Evolutionary conservation across 2,329 filamentous ascomycete species (phyloP), one percentile per base, ranked within the genome.

Genomic region (Diatrype stigma): DNA sequence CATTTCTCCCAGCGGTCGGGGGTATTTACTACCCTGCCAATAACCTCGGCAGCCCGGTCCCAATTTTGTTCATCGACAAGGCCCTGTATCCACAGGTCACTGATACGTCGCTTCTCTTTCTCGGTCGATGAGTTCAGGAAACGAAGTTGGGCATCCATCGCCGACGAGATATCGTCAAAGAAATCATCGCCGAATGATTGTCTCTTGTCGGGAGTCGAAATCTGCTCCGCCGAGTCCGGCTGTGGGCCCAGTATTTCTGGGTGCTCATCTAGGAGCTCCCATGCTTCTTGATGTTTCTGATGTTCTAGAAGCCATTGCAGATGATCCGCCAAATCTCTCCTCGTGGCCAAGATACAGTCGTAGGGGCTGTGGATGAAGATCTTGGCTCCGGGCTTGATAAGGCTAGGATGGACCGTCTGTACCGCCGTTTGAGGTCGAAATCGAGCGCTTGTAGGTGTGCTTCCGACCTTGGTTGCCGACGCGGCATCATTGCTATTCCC

Each of bases 321-420:
- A 63, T 96, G 91, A 69, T 99, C 94, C 3, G 84, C 76, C 16
- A 96, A 76, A 63, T 96, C 92, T 59, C 94, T 80, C 65, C 92
- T 92, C 2, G 94, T 90, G 1, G 90, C 90, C 49, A 96, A 74
- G n/a, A 97, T 87, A 62, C 92, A 97, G 69, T 99, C 94, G 64
- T 95, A 99, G 0, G 94, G 94, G 61, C 91, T 96, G 63, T 96
- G 91, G 38, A 99, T 90, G 66, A 96, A 96, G 16, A 99, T 88
- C 63, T 97, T 67, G 60, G 78, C 68, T 2, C 81, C 78, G 47
- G 74, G 75, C 62, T 83, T 78, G 58, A 77, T 61, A 56, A 87
- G 67, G 60, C 75, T 76, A 49, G 80, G 70, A 64, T 86, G 78
- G 2, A 78, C 72, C 12, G 73, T 68, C 35, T 68, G 67, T 3